Evolutionary conservation across 805 yeast species (phyloP), one percentile per base, ranked within the genome.

Genomic region (Candida chilensis): DNA sequence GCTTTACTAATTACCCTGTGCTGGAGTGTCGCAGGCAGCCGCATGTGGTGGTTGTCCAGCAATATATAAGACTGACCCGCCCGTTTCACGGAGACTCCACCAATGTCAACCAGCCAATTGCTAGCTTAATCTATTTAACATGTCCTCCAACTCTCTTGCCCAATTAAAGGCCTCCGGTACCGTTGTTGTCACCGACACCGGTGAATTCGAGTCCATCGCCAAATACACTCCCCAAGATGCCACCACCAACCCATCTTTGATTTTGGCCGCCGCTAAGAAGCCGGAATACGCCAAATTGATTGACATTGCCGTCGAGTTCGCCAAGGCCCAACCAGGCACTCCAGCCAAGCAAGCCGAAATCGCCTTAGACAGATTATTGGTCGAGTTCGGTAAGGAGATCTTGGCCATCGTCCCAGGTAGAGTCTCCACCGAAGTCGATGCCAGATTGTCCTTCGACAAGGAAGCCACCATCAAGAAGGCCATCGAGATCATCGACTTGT

Each of bases 181-280:
- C 45, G 81, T 74, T 45, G 95, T 92, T 53, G 98, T 92, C 54
- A 85, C 98, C 43, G 98, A 92, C 71, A 87, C 97, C 39, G 98
- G 98, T 68, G 98, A 92, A 63, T 92, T 92, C 58, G 96, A 86
- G 62, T 80, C 92, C 41, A 92, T 92, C 57, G 96, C 96, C 55
- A 86, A 88, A 65, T 92, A 82, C 71, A 85, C 92, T 48, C 98
- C 98, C 45, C 97, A 92, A 71, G 98, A 92, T 64, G 95, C 98
- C 44, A 92, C 98, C 48, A 92, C 98, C 57, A 92, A 92, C 72
- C 98, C 98, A 44, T 87, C 97, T 27, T 72, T 92, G 67, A 90
- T 92, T 51, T 70, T 92, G 48, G 97, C 97, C 42, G 98, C 98
- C 36, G 55, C 97, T 35, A 84, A 81, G 65, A 84, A 87, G 68